Conservation (phyloP, 257 asterid species). For the Dorcoceras hygrometricum region DNA sequence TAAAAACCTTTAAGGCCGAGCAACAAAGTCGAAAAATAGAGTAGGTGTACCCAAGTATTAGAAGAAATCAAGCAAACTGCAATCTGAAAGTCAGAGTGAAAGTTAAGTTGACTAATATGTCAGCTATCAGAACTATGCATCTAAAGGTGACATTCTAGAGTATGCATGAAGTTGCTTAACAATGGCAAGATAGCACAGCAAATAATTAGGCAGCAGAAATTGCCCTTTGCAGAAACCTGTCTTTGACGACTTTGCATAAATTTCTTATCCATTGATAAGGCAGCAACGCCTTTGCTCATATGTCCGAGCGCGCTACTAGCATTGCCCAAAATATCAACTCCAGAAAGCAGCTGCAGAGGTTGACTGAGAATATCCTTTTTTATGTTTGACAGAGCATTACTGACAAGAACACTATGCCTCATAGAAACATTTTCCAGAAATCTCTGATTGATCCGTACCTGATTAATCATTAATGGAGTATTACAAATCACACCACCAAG, state of each 20-base stretch:
- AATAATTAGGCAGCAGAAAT: constrained; percentile 6
- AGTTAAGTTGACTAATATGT: neutral
- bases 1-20: no score
- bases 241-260: constrained; percentile 97
- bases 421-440: constrained; percentile 77
- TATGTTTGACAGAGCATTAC: constrained; percentile 75
- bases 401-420: constrained; percentile 80
- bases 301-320: constrained; percentile 99
- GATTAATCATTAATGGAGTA: constrained; percentile 28
- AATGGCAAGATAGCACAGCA: neutral
- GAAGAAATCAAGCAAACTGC: neutral
- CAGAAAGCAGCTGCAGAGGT: constrained; percentile 95
- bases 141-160: constrained; percentile 4
- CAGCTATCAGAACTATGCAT: neutral
- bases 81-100: no score
- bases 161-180: neutral
- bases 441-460: constrained; percentile 89
- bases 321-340: constrained; percentile 97
- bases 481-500: constrained; percentile 13
- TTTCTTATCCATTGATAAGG: constrained; percentile 98
- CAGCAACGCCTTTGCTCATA: constrained; percentile 99
- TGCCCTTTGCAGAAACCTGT: constrained; percentile 48
- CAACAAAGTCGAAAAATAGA: neutral
- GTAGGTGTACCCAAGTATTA: neutral
- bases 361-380: constrained; percentile 96